Evolutionary conservation across 2,329 filamentous ascomycete species (phyloP), one percentile per base, ranked within the genome.

Genomic region (Cephalotrichum gorgonifer): DNA sequence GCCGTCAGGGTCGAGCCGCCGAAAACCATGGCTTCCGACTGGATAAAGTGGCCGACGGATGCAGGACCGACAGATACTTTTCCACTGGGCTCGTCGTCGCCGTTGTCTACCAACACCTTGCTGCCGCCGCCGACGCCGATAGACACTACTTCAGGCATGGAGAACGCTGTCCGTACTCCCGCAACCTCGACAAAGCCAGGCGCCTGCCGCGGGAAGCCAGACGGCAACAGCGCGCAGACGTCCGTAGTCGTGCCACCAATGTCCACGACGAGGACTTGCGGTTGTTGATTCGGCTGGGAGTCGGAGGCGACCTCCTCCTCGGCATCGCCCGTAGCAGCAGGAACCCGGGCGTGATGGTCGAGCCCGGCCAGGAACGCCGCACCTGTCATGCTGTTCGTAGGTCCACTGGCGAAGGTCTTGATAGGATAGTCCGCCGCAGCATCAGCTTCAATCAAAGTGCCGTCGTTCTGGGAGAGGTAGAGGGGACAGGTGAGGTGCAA

Each of bases 231-330:
- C 0, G 82, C 61, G 0, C 81, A 79, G 12, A 83, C 76, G 54
- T 85, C 81, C 0, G 79, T 76, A 0, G 81, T 85, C 0, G 81
- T 85, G 2, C 81, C 81, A 1, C 81, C 81, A 48, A 85, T 76
- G 55, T 85, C 81, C 2, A 84, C 75, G 0, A 85, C 80, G 65
- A 84, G 28, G n/a, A n/a, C n/a, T n/a, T n/a, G n/a, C n/a, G n/a
- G n/a, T n/a, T n/a, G n/a, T n/a, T n/a, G n/a, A n/a, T n/a, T n/a
- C n/a, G n/a, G n/a, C n/a, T n/a, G n/a, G n/a, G n/a, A n/a, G n/a
- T n/a, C n/a, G n/a, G n/a, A n/a, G 26, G 43, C 26, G 7, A 26
- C 8, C 25, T 28, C 30, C 4, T 20, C 15, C 43, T 44, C 28
- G 15, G 11, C 15, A 7, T 44, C 43, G n/a, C n/a, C 43, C n/a